Base-by-base conservation (phyloP, 345 rosid species). In the Clarkia xantiana region DNA sequence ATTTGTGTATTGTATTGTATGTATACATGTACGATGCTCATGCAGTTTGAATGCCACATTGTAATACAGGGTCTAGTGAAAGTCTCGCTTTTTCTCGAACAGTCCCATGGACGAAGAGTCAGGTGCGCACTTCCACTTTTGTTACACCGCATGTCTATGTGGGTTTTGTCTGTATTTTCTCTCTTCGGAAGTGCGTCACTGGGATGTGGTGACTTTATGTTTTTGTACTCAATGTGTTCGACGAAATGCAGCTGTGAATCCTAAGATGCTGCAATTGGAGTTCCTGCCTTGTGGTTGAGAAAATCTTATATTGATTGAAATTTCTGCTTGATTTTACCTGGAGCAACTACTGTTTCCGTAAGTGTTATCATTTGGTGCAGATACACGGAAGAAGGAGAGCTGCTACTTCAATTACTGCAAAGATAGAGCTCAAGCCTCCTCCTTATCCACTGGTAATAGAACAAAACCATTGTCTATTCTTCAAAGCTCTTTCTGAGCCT, bases 361-460 rank as follows among this genome's bases (percentile, higher is more conserved):
- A 5, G 36, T 29, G 8, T 22, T 17, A 54, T 25, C 23, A n/a
- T 52, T 16, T 66, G 53, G 43, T 25, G 51, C 84, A 77, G 91
- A 65, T 79, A 64, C 67, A 51, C 41, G 62, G 63, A 34, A 42
- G 60, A 14, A 69, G 66, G 54, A 72, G 56, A 40, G 56, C 63
- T 55, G 54, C 67, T 0, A 54, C 55, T 54, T 66, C 47, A 47
- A 51, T 82, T 44, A 63, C 69, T 11, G 81, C 94, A 1, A 73
- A 55, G 39, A 67, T 79, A 53, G 96, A 86, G 59, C 79, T 90
- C 22, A 81, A 86, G 71, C 76, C 86, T 14, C 96, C 94, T 62
- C 93, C 96, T 20, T 90, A 81, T 73, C 62, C 89, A n/a, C 60
- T 81, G 77, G 97, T 89, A 75, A n/a, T 55, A 14, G 23, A 18